A percentile compares a stretch with the other conserved stretches of the same genome.
Evolutionary conservation across 805 yeast genomes (phyloP).

Genomic region (Pichia scutulata): DNA sequence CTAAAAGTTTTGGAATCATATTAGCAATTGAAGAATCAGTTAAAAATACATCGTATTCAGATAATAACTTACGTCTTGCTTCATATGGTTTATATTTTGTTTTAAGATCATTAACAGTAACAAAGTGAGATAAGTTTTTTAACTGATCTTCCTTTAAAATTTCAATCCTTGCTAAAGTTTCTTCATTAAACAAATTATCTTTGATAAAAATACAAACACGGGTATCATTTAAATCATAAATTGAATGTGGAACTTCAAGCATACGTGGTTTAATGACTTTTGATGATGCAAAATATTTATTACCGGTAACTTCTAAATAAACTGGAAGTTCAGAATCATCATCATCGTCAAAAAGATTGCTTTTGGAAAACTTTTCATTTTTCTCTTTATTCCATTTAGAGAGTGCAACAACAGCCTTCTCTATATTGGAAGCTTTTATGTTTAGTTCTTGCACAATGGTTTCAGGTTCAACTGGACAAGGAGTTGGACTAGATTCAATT

Average conservation of each 20-base stretch:
- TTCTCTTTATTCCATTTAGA: slow-evolving; percentile 43
- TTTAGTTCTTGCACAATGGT: slow-evolving; percentile 9
- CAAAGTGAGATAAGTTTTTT: slow-evolving; percentile 44
- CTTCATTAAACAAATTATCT: slow-evolving; percentile 46
- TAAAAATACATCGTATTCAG: slow-evolving; percentile 66
- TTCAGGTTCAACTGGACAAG: not conserved
- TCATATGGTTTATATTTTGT: slow-evolving; percentile 85
- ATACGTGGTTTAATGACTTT: slow-evolving; percentile 49
- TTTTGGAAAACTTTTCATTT: slow-evolving; percentile 16
- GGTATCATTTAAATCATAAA: slow-evolving; percentile 32
- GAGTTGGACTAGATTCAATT: not conserved
- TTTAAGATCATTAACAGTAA: slow-evolving; percentile 68
- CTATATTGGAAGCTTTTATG: slow-evolving; percentile 25
- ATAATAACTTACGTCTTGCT: slow-evolving; percentile 66
- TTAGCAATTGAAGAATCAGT: slow-evolving; percentile 80
- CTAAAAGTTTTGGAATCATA: slow-evolving; percentile 74
- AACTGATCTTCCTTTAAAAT: slow-evolving; percentile 28
- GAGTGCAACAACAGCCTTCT: slow-evolving; percentile 59
- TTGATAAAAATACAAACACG: slow-evolving; percentile 62
- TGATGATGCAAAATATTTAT: slow-evolving; percentile 55
- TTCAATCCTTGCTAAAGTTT: slow-evolving; percentile 39
- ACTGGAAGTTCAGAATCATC: slow-evolving; percentile 45
- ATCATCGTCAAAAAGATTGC: slow-evolving; percentile 56
- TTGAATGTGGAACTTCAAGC: slow-evolving; percentile 40
- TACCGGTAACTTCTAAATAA: slow-evolving; percentile 56